Conservation (phyloP, 1,139 yeast species). For the Geotrichum macrosporum region DNA sequence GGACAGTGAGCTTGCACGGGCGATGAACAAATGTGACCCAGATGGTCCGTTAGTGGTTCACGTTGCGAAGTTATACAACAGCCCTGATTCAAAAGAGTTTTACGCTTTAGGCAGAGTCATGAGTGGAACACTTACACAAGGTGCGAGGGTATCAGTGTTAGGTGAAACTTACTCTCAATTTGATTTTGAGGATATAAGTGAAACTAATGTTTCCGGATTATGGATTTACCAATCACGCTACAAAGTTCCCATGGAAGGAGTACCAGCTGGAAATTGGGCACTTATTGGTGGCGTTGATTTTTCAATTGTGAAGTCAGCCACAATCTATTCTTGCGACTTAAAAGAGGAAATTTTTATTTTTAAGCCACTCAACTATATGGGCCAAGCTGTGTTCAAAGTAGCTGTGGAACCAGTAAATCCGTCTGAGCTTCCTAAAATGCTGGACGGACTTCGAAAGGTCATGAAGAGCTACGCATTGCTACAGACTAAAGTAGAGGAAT, state of each 20-base stretch:
- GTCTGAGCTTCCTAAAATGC: conserved; percentile 67
- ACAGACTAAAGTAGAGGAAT: conserved; percentile 69
- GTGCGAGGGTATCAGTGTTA: conserved; percentile 50
- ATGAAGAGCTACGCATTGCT: conserved; percentile 64
- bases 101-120: conserved; percentile 58
- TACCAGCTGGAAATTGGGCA: conserved; percentile 63
- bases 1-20: conserved; percentile 25
- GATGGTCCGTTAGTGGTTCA: conserved; percentile 52
- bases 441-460: conserved; percentile 61
- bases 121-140: conserved; percentile 53
- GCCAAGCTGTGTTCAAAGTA: conserved; percentile 65
- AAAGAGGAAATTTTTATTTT: conserved; percentile 37
- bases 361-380: conserved; percentile 45
- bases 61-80: conserved; percentile 57
- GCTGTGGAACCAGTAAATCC: conserved; percentile 82
- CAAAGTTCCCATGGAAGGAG: conserved; percentile 50
- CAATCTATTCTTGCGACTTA: conserved; percentile 42
- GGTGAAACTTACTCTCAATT: conserved; percentile 54
- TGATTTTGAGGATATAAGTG: conserved; percentile 49
- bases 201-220: conserved; percentile 45
- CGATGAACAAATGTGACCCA: conserved; percentile 36
- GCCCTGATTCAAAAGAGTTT: conserved; percentile 45
- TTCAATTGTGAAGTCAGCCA: conserved; percentile 55
- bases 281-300: conserved; percentile 60
- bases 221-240: conserved; percentile 72